Conservation (phyloP, 2,329 filamentous ascomycete genomes). For the Biscogniauxia marginata region DNA sequence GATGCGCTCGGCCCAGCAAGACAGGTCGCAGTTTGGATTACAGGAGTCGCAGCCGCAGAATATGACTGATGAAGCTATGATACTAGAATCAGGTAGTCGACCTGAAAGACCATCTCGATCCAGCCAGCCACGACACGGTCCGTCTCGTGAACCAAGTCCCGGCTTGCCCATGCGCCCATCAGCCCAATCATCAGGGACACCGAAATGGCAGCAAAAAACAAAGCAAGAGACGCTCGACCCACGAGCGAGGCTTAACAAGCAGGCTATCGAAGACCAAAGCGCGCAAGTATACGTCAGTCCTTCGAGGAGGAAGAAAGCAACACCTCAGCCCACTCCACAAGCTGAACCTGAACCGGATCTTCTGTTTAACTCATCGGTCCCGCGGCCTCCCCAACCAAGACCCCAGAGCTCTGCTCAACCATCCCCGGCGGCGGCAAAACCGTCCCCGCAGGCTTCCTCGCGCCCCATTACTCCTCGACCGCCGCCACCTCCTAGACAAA, state of each 20-base stretch:
- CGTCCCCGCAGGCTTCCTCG: constrained; percentile 40
- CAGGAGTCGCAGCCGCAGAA: constrained; percentile 32
- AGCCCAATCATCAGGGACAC: constrained; percentile 44
- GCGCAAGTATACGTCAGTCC: constrained; percentile 86
- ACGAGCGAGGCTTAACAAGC: constrained; percentile 65
- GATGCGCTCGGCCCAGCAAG: constrained; percentile 76
- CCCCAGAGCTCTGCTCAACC: constrained; percentile 30
- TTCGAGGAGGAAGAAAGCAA: constrained; percentile 71
- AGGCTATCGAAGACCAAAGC: constrained; percentile 75
- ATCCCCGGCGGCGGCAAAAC: constrained; percentile 36
- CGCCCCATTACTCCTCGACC: constrained; percentile 45
- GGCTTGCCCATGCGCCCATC: constrained; percentile 43
- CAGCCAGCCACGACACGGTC: constrained; percentile 23
- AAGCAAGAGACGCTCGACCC: constrained; percentile 46
- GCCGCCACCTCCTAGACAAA: constrained; percentile 45
- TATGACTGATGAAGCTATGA: constrained; percentile 71
- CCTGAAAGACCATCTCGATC: constrained; percentile 46
- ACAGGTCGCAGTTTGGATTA: constrained; percentile 36
- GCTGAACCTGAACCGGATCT: constrained; percentile 58
- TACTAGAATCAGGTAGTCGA: constrained; percentile 67
- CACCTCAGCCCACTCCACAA: constrained; percentile 46
- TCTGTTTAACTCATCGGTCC: constrained; percentile 53
- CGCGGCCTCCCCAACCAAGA: constrained; percentile 22
- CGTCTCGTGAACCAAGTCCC: constrained; percentile 50
- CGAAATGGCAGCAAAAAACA: constrained; percentile 58